phyloP scores from a whole-genome alignment of 148 eudicot species.

The Rhododendron kiyosumense region DNA sequence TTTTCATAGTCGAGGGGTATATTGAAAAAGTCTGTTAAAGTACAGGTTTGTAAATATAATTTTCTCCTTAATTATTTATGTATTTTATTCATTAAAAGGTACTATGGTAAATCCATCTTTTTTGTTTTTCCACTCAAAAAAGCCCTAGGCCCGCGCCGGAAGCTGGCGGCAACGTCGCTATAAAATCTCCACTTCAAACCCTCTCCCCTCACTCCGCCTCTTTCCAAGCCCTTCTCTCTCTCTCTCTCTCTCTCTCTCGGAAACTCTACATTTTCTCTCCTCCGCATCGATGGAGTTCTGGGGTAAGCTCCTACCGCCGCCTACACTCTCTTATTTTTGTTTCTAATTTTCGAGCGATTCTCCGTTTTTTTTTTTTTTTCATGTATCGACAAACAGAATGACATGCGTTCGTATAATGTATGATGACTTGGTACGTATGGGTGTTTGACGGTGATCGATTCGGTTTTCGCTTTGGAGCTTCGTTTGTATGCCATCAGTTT shows the following conservation, averaged over 20 bases:
- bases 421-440: not conserved
- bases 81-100: not conserved
- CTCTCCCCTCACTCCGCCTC: conserved; percentile 16
- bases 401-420: not conserved
- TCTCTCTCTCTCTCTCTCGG: too few relatives aligned
- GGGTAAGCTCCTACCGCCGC: conserved; percentile 24
- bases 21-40: too few relatives aligned
- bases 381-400: not conserved
- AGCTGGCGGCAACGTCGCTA: conserved; percentile 5
- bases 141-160: conserved; percentile 9
- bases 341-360: not conserved
- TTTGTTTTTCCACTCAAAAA: conserved; percentile 4
- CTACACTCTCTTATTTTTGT: not conserved
- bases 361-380: not conserved
- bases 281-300: conserved; percentile 47
- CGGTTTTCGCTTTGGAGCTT: not conserved
- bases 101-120: not conserved
- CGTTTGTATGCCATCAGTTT: not conserved
- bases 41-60: too few relatives aligned
- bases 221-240: conserved; percentile 6
- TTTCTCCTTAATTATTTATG: not conserved
- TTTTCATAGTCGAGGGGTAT: too few relatives aligned
- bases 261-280: not conserved
- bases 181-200: conserved; percentile 9
- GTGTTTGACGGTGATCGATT: not conserved